Conservation (phyloP, 225 moss, liverwort and hornwort species). For the Pseudoscleropodium purum region DNA sequence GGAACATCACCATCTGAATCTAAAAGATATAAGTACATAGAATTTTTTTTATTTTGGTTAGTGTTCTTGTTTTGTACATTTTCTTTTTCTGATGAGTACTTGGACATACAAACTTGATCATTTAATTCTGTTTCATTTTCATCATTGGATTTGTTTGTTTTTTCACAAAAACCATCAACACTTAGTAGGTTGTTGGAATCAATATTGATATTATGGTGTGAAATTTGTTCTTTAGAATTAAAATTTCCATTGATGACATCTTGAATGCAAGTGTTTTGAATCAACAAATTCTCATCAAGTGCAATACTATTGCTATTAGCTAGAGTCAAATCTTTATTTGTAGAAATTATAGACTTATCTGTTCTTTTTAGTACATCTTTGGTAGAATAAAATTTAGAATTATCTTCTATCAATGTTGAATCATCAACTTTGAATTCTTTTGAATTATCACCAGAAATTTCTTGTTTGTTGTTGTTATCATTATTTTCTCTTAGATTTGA, state of each 20-base stretch:
- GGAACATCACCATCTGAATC: background rate
- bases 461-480: background rate
- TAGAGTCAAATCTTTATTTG: background rate
- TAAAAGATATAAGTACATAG: background rate
- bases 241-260: background rate
- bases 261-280: background rate
- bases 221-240: background rate
- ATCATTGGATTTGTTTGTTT: background rate
- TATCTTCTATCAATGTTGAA: background rate
- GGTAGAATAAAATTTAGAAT: background rate
- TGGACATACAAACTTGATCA: background rate
- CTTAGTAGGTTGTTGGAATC: background rate
- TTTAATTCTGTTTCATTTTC: background rate
- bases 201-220: background rate
- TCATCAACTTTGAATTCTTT: background rate
- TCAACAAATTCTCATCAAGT: background rate
- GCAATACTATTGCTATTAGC: background rate
- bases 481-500: background rate
- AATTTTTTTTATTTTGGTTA: background rate
- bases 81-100: background rate
- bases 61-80: rapidly evolving
- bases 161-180: background rate
- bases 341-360: background rate
- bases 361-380: background rate
- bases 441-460: background rate